Conservation (phyloP, 768 basidiomycete species). For the Neoboletus brunneissimus region DNA sequence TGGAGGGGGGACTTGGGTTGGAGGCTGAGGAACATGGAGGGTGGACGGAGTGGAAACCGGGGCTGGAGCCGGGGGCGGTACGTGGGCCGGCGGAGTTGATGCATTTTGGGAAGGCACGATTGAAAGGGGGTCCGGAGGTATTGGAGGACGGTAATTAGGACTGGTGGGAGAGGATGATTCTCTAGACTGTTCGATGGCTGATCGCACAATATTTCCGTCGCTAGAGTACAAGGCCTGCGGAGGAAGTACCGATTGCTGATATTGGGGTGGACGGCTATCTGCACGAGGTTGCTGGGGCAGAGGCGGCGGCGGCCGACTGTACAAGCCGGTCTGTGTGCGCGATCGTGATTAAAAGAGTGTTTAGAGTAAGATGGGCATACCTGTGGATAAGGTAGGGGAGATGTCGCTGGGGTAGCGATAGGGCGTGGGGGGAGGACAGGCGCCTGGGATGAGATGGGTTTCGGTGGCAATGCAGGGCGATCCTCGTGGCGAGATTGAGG, state of each 20-base stretch:
- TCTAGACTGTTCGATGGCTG: conserved; percentile 19
- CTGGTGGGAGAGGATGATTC: conserved; percentile 19
- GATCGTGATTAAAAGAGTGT: background rate
- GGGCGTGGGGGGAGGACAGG: conserved; percentile 18
- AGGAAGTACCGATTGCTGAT: conserved; percentile 21
- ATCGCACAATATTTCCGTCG: conserved; percentile 21
- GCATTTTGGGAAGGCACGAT: conserved; percentile 25
- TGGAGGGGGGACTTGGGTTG: conserved; percentile 21
- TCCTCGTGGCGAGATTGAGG: conserved; percentile 21
- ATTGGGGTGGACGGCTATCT: conserved; percentile 27
- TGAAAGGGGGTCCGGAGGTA: conserved; percentile 29
- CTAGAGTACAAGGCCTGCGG: conserved; percentile 13
- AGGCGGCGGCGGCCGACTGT: conserved; percentile 38
- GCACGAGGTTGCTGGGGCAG: conserved; percentile 24
- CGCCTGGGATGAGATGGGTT: conserved; percentile 27
- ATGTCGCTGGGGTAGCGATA: conserved; percentile 2
- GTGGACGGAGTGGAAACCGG: conserved; percentile 26
- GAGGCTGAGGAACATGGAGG: conserved; percentile 19
- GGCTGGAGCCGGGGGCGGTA: conserved; percentile 15
- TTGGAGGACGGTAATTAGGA: conserved; percentile 29
- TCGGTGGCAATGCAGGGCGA: conserved; percentile 41
- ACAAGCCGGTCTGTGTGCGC: conserved; percentile 22
- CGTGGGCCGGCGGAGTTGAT: conserved; percentile 29
- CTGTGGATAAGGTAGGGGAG: conserved; percentile 13
- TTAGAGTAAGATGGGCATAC: conserved; percentile 17